Conservation (phyloP, 768 basidiomycete species). For the Suillus tomentosus region DNA sequence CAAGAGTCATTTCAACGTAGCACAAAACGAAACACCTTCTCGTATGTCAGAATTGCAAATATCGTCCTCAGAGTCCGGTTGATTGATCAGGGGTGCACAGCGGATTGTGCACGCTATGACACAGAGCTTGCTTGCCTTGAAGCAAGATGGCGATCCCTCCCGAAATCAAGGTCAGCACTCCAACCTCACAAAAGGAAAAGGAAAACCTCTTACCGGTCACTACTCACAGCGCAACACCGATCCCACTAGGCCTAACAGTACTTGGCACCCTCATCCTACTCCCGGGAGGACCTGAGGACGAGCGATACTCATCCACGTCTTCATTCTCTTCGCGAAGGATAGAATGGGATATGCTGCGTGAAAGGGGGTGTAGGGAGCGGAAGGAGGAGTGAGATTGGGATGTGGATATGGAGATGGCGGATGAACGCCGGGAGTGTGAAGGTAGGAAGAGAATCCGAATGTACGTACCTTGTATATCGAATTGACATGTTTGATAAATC, state of each 20-base stretch:
- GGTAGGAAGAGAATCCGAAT: neutral
- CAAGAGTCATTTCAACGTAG: too few species aligned
- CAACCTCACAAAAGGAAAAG: neutral
- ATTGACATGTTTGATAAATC: constrained; percentile 86
- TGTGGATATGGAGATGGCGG: constrained; percentile 41
- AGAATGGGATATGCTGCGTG: constrained; percentile 31
- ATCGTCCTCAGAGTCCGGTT: too few species aligned
- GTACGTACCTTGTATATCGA: constrained; percentile 78
- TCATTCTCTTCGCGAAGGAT: constrained; percentile 33
- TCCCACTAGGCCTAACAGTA: constrained; percentile 3
- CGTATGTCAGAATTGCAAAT: too few species aligned
- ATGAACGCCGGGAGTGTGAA: constrained; percentile 40
- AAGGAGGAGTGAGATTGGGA: constrained; percentile 16
- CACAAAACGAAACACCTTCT: too few species aligned
- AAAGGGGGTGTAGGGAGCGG: constrained; percentile 20
- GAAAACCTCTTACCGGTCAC: neutral
- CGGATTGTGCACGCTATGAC: too few species aligned
- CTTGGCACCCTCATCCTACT: constrained; percentile 40
- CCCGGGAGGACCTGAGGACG: constrained; percentile 27
- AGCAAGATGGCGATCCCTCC: neutral
- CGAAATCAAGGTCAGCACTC: neutral
- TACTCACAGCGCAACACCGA: constrained; percentile 7
- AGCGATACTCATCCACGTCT: constrained; percentile 42
- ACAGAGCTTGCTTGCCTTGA: too few species aligned
- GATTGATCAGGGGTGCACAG: too few species aligned